Conservation (phyloP, 148 eudicot species). For the Persicaria tinctoria region DNA sequence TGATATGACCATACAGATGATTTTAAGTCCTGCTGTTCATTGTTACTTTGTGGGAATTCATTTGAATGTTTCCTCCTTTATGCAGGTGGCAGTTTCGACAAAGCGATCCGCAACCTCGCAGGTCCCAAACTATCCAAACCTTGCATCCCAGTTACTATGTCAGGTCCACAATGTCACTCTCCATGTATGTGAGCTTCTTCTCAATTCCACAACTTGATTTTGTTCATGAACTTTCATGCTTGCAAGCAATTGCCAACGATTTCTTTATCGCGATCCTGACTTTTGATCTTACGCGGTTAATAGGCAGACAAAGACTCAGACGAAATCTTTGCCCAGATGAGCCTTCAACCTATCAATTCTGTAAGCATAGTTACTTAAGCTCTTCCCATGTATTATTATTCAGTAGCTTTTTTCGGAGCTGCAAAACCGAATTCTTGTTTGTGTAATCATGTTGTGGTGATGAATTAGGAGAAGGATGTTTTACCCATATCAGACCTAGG, state of each 20-base stretch:
- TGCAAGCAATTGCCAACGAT: neutral
- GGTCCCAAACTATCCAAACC: constrained; percentile 86
- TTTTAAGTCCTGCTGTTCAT: neutral
- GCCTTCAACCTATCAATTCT: constrained; percentile 80
- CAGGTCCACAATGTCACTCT: constrained; percentile 86
- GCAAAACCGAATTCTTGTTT: neutral
- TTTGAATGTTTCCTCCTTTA: neutral
- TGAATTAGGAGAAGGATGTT: constrained; percentile 78
- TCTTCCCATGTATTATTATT: neutral
- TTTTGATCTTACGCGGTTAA: neutral
- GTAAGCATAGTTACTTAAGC: constrained; percentile 30
- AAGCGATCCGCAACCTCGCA: constrained; percentile 76
- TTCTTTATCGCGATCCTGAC: neutral
- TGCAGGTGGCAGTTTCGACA: constrained; percentile 83
- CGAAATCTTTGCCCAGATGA: constrained; percentile 96
- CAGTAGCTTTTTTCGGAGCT: neutral
- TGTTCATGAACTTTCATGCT: neutral
- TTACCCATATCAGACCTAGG: constrained; percentile 72
- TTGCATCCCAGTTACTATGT: constrained; percentile 77
- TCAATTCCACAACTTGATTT: neutral
- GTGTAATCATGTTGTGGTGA: neutral
- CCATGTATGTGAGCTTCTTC: constrained; percentile 42
- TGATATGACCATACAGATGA: neutral
- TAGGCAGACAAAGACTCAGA: constrained; percentile 97
- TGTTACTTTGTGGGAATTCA: neutral